These are phyloP conservation scores for Sugiyamaella japonica DNA, from an alignment of 1,139 yeast genomes.

Conservation along the genomic window DNA sequence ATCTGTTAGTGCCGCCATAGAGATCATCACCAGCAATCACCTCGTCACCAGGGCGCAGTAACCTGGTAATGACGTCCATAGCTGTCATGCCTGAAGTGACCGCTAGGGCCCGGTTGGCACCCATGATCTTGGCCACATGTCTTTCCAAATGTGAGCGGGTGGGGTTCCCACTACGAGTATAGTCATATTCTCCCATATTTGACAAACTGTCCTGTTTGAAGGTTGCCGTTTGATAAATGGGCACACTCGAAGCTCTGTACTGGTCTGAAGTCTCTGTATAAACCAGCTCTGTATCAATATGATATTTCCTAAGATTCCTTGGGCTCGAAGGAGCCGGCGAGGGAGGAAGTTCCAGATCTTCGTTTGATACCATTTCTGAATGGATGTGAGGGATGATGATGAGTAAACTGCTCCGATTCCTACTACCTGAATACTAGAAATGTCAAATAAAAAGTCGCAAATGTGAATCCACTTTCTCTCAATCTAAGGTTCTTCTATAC, in stretches of 20 bases:
- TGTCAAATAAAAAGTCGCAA: too few relatives aligned
- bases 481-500: background rate
- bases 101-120: conserved; percentile 70
- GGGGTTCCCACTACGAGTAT: conserved; percentile 94
- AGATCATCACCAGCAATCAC: conserved; percentile 91
- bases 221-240: conserved; percentile 90
- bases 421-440: too few relatives aligned
- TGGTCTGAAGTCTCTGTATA: conserved; percentile 66
- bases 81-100: conserved; percentile 94
- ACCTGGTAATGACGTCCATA: conserved; percentile 74
- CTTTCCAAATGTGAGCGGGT: conserved; percentile 78
- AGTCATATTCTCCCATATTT: conserved; percentile 84
- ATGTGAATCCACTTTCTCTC: too few relatives aligned
- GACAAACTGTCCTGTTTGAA: conserved; percentile 77
- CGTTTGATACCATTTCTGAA: background rate
- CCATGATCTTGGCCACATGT: conserved; percentile 75
- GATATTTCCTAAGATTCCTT: conserved; percentile 34
- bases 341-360: conserved; percentile 37
- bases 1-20: conserved; percentile 89
- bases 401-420: too few relatives aligned
- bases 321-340: conserved; percentile 45
- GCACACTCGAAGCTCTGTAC: conserved; percentile 80
- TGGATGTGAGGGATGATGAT: background rate
- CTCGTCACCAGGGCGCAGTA: conserved; percentile 74
- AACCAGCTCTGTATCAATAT: conserved; percentile 74